Conservation (phyloP, 2,329 filamentous ascomycete species). For the Geosmithia flava region DNA sequence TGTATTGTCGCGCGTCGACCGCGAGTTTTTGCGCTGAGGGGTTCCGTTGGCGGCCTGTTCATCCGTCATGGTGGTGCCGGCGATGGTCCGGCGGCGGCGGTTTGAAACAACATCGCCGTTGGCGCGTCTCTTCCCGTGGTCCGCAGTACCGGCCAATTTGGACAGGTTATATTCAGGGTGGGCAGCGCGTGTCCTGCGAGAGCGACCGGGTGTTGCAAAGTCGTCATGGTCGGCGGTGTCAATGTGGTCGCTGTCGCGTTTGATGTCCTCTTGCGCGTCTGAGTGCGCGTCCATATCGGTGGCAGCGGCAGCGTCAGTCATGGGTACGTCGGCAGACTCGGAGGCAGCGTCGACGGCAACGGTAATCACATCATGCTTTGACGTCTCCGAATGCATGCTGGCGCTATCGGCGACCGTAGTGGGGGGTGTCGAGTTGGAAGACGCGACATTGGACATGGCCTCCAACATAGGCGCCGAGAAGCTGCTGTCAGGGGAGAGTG, state of each 20-base stretch:
- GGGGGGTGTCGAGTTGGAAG: conserved; percentile 49
- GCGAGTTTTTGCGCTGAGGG: background rate
- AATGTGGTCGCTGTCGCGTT: background rate
- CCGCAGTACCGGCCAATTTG: conserved; percentile 47
- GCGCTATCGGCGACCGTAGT: conserved; percentile 52
- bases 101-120: conserved; percentile 33
- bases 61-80: background rate
- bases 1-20: background rate
- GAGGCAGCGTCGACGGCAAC: conserved; percentile 6
- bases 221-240: conserved; percentile 4
- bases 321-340: conserved; percentile 4
- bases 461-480: conserved; percentile 11
- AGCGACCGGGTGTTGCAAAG: conserved; percentile 24
- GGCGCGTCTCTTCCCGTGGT: conserved; percentile 43
- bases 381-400: conserved; percentile 38
- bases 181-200: conserved; percentile 41
- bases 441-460: conserved; percentile 38
- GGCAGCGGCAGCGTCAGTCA: conserved; percentile 5
- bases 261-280: background rate
- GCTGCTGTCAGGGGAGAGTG: conserved; percentile 19
- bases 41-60: background rate
- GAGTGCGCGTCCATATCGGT: background rate
- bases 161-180: conserved; percentile 56
- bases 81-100: conserved; percentile 4
- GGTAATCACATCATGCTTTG: conserved; percentile 24